Evolutionary conservation across 169 alveolate species (phyloP), one percentile per base, ranked within the genome.

Genomic region (Cryptosporidium viatorum): DNA sequence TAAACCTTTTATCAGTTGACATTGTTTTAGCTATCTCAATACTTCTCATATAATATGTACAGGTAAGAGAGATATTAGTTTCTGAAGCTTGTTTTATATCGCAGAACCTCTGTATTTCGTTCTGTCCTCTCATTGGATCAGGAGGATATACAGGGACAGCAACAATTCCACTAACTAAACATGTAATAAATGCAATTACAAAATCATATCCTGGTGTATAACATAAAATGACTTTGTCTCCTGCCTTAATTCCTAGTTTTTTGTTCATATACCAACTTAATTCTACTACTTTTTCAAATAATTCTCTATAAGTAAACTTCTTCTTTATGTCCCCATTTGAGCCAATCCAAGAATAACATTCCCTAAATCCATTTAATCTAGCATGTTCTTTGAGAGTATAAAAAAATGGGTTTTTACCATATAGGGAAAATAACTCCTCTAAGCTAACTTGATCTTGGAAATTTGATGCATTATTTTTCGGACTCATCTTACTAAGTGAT

Each of bases 61-160:
- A 48, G 8, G 94, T 91, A 1, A 93, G 92, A n/a, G 91, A 85
- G 18, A 51, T 50, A 52, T 71, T 71, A 2, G 92, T 74, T 33
- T 84, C 92, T 31, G 94, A 85, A 67, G 70, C 84, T 26, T 84
- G 92, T 26, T 69, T 89, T 59, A 93, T 93, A 33, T 93, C 95
- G 48, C 95, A 92, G 45, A 93, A 92, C 10, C 94, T 92, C 60
- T 92, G 93, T n/a, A 93, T 74, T 59, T 93, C 95, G 26, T 69
- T 69, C 43, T 62, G 65, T 16, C 92, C 94, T 43, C 86, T 86
- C 48, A 84, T 69, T 18, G 94, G 94, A 65, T 93, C 94, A 26
- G 95, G 95, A 70, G 95, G 95, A 52, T 92, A 92, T 12, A 93
- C 95, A 2, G 95, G 95, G 29, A 93, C 93, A 6, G 95, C 94